These are phyloP conservation scores for Fusarium duplospermum DNA, from an alignment of 2,329 filamentous ascomycete species.

Conservation along the genomic window DNA sequence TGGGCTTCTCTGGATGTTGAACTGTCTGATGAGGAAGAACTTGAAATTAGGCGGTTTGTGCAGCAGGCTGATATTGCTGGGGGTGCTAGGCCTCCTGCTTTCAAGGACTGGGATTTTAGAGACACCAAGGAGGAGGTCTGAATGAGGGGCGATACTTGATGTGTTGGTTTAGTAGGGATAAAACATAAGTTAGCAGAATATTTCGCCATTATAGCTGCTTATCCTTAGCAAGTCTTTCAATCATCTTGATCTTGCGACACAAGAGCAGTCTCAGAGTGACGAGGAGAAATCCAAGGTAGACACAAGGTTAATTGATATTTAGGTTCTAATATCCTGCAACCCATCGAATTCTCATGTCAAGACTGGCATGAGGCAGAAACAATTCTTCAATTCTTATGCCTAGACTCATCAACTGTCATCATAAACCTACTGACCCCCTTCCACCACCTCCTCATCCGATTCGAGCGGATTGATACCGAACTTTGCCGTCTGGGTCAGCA, in stretches of 20 bases:
- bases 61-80: constrained; percentile 21
- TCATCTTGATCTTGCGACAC: not conserved
- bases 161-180: not conserved
- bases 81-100: not conserved
- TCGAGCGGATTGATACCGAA: not conserved
- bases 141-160: not conserved
- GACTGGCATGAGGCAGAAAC: not conserved
- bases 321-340: not conserved
- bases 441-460: not conserved
- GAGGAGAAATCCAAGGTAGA: not conserved
- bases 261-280: not conserved
- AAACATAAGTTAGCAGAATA: not conserved
- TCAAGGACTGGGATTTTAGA: not conserved
- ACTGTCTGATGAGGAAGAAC: constrained; percentile 47
- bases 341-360: not conserved
- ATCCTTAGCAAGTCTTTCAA: not conserved
- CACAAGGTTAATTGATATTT: not conserved
- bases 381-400: not conserved
- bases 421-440: not conserved
- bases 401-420: not conserved
- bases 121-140: constrained; percentile 5
- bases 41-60: constrained; percentile 39
- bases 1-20: constrained; percentile 44
- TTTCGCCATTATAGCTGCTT: not conserved
- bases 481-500: not conserved